These are phyloP conservation scores for Sherardia arvensis DNA, from an alignment of 257 asterid genomes.

Conservation along the genomic window DNA sequence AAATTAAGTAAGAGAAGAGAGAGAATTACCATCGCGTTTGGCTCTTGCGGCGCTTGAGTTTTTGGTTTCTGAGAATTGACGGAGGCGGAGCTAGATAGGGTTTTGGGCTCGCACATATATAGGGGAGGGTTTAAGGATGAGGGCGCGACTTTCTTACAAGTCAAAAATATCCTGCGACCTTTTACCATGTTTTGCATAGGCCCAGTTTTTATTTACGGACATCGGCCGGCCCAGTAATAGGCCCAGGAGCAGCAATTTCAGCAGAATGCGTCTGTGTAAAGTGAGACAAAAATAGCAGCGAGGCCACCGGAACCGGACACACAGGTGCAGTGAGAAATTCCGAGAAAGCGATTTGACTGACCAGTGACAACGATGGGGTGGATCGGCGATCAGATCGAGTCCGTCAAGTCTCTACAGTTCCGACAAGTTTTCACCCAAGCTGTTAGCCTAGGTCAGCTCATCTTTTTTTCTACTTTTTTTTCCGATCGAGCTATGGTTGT, in stretches of 20 bases:
- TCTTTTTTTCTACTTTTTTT: neutral
- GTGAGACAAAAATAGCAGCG: slow-evolving; percentile 1
- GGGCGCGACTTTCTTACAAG: neutral
- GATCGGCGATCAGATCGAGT: slow-evolving; percentile 93
- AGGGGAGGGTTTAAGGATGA: slow-evolving; percentile 2
- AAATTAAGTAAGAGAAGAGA: neutral
- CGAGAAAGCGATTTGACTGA: neutral
- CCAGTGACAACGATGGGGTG: slow-evolving; percentile 51
- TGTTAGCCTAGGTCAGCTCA: slow-evolving; percentile 65
- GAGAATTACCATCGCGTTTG: neutral
- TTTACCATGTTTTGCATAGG: neutral
- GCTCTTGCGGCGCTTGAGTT: neutral
- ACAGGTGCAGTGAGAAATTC: neutral
- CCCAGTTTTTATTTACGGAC: neutral
- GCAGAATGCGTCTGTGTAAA: neutral
- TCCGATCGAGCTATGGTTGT: neutral
- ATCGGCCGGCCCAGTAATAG: neutral
- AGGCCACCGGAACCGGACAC: neutral
- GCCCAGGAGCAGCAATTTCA: neutral
- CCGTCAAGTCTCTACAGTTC: slow-evolving; percentile 71
- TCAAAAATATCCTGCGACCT: neutral
- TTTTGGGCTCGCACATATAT: neutral
- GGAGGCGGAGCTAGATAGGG: neutral
- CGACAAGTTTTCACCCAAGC: slow-evolving; percentile 82
- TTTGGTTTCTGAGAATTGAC: neutral